Percentiles rank a stretch among this genome's conserved stretches.
Evolutionary conservation across 306 rosid species (phyloP).

Genomic region (Acmispon strigosus): DNA sequence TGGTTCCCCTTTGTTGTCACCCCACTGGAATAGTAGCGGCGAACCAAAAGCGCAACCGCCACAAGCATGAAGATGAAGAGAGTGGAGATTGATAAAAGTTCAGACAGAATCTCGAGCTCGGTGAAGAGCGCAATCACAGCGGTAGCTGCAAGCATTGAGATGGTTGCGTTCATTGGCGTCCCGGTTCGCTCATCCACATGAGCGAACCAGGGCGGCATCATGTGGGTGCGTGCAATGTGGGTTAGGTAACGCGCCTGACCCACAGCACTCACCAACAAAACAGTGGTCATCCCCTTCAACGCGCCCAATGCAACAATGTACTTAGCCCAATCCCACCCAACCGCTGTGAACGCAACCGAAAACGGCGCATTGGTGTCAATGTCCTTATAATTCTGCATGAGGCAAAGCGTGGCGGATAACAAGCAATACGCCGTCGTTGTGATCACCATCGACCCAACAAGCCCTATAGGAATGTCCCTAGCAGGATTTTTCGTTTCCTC

Average conservation of each 20-base stretch:
- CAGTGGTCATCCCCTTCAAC: slow-evolving; percentile 82
- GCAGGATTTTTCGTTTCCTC: slow-evolving; percentile 85
- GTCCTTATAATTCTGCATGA: slow-evolving; percentile 34
- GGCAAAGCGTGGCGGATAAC: slow-evolving; percentile 62
- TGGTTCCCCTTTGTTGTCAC: slow-evolving; percentile 30
- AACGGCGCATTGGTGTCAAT: slow-evolving; percentile 49
- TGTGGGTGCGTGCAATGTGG: slow-evolving; percentile 83
- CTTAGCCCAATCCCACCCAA: slow-evolving; percentile 82
- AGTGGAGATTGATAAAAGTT: slow-evolving; percentile 69
- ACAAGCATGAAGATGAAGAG: slow-evolving; percentile 75
- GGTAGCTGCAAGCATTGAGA: slow-evolving; percentile 50
- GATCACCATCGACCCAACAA: slow-evolving; percentile 67
- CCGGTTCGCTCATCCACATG: slow-evolving; percentile 50
- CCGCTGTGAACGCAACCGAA: slow-evolving; percentile 56
- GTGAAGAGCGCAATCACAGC: slow-evolving; percentile 68
- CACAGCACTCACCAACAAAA: slow-evolving; percentile 51
- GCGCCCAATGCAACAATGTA: slow-evolving; percentile 75
- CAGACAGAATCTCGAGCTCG: slow-evolving; percentile 37
- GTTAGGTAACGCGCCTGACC: slow-evolving; percentile 87
- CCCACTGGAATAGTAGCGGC: slow-evolving; percentile 55
- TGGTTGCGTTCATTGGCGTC: slow-evolving; percentile 73
- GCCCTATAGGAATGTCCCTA: slow-evolving; percentile 76
- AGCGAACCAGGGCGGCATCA: slow-evolving; percentile 87
- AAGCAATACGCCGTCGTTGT: slow-evolving; percentile 41
- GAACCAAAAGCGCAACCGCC: slow-evolving; percentile 56